phyloP scores from a whole-genome alignment of 2,329 filamentous ascomycete species.

The Penicillium sp. region DNA sequence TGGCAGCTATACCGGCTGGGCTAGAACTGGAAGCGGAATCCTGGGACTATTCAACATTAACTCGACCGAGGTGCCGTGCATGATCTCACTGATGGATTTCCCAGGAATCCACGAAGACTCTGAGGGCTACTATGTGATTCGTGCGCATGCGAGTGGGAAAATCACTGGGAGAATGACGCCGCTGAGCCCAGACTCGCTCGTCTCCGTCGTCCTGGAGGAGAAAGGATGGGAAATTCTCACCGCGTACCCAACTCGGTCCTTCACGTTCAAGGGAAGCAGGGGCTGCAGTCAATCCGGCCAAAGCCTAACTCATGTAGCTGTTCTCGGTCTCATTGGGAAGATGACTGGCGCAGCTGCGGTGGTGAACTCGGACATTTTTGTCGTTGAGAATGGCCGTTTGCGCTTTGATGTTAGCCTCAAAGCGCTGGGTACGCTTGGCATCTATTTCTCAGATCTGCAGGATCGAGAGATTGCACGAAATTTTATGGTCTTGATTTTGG shows the following conservation, averaged over 20 bases:
- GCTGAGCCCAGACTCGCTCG: conserved; percentile 43
- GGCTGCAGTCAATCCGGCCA: conserved; percentile 41
- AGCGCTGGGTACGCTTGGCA: conserved; percentile 66
- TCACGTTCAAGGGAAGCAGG: conserved; percentile 41
- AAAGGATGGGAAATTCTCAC: conserved; percentile 78
- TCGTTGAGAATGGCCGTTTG: conserved; percentile 60
- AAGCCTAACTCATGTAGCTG: conserved; percentile 52
- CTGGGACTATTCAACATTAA: conserved; percentile 83
- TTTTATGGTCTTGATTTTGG: conserved; percentile 73
- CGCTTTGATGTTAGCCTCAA: conserved; percentile 69
- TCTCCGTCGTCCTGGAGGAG: conserved; percentile 61
- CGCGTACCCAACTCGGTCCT: conserved; percentile 63
- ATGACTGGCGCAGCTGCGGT: conserved; percentile 87
- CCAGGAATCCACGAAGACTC: conserved; percentile 60
- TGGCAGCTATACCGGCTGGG: conserved; percentile 69
- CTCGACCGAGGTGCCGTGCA: conserved; percentile 59
- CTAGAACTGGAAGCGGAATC: conserved; percentile 68
- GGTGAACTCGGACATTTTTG: conserved; percentile 57
- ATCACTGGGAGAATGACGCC: conserved; percentile 48
- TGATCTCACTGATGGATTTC: conserved; percentile 69
- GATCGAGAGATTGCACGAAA: conserved; percentile 59
- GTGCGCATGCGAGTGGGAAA: conserved; percentile 66
- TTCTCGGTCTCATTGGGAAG: conserved; percentile 76
- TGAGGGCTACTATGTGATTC: conserved; percentile 64
- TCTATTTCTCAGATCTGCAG: conserved; percentile 72